Conservation (phyloP, 179 eudicot species). For the Actinidia chinensis region DNA sequence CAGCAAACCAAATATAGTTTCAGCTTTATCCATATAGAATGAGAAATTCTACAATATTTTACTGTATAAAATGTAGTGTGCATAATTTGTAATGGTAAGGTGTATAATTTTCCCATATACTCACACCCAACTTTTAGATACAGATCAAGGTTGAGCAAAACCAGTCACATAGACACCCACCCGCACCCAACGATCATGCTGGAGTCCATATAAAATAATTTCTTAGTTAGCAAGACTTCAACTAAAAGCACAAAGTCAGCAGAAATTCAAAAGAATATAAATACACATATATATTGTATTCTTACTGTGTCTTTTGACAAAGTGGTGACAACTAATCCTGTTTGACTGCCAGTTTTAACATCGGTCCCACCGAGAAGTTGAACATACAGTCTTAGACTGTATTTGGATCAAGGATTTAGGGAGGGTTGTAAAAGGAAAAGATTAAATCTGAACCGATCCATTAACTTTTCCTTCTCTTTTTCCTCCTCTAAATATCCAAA, state of each 20-base stretch:
- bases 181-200: background rate
- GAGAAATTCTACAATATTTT: background rate
- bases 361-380: background rate
- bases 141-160: background rate
- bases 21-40: background rate
- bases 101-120: background rate
- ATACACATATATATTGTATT: background rate
- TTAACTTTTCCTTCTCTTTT: too few species aligned
- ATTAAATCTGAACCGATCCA: too few species aligned
- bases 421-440: too few species aligned
- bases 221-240: background rate
- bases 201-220: background rate
- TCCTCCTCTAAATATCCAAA: background rate
- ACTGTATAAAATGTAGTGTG: background rate
- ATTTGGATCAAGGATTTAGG: too few species aligned
- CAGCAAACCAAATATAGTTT: background rate
- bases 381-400: background rate
- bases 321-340: background rate
- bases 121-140: background rate
- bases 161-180: background rate
- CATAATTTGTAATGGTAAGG: background rate
- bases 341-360: background rate
- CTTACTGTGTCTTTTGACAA: background rate
- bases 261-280: background rate
- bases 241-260: background rate